Evolutionary conservation across 805 yeast species (phyloP), one percentile per base, ranked within the genome.

Genomic region (Yamadazyma endophytica): DNA sequence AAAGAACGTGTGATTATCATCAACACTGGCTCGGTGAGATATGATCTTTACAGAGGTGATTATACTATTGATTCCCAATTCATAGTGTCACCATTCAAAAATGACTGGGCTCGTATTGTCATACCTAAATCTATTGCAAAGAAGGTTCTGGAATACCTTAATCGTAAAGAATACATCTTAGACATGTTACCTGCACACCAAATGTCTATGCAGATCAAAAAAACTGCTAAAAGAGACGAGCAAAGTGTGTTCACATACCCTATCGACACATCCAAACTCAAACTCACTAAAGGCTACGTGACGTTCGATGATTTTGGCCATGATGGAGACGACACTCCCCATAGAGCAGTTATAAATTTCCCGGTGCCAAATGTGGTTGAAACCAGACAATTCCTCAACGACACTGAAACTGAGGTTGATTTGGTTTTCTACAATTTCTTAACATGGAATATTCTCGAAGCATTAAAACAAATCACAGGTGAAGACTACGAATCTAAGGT

Each of bases 21-120:
- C 37, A 90, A 90, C 52, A 82, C 96, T 0, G 97, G 97, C 1
- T 81, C 95, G 4, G 73, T 89, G 3, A 71, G 97, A 32, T 90
- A 85, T 50, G 96, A 89, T 55, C 58, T 89, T 27, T 82, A 82
- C 59, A 74, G 79, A 50, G 97, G 97, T 0, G 79, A 82, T 2
- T 89, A 81, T 52, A 88, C 95, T 0, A 61, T 62, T 26, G 95
- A 88, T 53, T 69, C 90, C 0, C 82, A 82, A 44, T 90, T 69
- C 50, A 84, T 82, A 26, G 84, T 90, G 1, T 79, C 94, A 0
- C 97, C 97, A 0, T 89, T 87, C 57, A 68, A 75, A 32, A 87
- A 88, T 49, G 70, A 70, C 24, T 90, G 97, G 97, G 73, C 68
- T 19, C 75, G 70, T 29, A 54, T 89, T 9, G 61, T 69, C 5